Evolutionary conservation across 257 asterid species (phyloP).

Genomic region (Petrea volubilis): DNA sequence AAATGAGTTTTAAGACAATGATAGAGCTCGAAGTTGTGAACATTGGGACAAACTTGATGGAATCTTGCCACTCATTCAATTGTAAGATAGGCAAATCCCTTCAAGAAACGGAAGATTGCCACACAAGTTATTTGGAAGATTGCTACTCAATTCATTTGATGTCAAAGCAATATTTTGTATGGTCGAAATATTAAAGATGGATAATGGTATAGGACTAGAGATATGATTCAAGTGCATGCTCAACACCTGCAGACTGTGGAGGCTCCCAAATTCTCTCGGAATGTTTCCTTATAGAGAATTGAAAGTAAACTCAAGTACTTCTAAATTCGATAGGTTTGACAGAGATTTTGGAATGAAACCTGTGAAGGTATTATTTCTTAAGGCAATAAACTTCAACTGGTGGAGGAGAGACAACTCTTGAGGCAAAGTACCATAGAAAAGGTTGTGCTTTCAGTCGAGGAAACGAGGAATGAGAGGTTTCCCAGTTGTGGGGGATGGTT

Average conservation of each 20-base stretch:
- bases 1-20: not conserved
- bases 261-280: conserved; percentile 12
- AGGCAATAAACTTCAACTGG: not conserved
- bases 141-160: not conserved
- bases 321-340: not conserved
- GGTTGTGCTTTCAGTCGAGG: conserved; percentile 14
- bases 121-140: conserved; percentile 12
- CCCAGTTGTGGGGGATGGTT: conserved; percentile 7
- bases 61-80: conserved; percentile 13
- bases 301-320: not conserved
- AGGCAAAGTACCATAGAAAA: conserved; percentile 15
- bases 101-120: not conserved
- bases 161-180: not conserved
- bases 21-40: not conserved
- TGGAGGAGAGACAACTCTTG: conserved; percentile 8
- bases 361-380: conserved; percentile 19
- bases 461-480: conserved; percentile 23
- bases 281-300: conserved; percentile 27
- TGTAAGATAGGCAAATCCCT: not conserved
- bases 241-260: conserved; percentile 20
- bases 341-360: not conserved
- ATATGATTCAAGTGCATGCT: conserved; percentile 17
- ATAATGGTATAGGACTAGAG: conserved; percentile 26
- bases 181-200: conserved; percentile 15
- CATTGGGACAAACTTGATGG: conserved; percentile 15